Percentiles rank a stretch among this genome's conserved stretches.
Evolutionary conservation across 1,284 basidiomycete species (phyloP).

Genomic region (Ceraceosorus guamensis): DNA sequence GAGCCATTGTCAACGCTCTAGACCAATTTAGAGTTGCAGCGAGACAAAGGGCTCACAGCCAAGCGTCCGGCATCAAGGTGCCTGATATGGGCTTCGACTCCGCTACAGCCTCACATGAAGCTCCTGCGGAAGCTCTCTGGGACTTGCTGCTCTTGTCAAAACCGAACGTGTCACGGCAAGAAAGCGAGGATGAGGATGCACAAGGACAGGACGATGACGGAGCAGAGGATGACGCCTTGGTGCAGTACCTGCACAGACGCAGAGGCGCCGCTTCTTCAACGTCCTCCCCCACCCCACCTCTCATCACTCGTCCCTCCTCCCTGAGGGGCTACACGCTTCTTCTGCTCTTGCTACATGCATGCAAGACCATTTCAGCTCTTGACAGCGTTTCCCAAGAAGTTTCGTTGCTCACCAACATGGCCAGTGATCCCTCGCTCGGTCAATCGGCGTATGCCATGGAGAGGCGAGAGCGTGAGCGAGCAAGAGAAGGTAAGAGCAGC

Average conservation of each 20-base stretch:
- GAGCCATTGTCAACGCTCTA: conserved; percentile 22
- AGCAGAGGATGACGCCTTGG: conserved; percentile 12
- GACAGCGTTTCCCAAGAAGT: conserved; percentile 30
- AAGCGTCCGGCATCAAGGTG: background rate
- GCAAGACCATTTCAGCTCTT: conserved; percentile 16
- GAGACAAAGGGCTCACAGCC: conserved; percentile 2
- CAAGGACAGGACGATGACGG: conserved; percentile 28
- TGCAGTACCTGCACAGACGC: too few species aligned
- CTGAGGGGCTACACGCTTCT: conserved; percentile 36
- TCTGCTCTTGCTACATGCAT: conserved; percentile 32
- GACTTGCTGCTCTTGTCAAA: conserved; percentile 8
- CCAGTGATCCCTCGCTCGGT: conserved; percentile 5
- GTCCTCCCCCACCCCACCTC: too few species aligned
- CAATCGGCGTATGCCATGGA: background rate
- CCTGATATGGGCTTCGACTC: background rate
- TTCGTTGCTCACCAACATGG: conserved; percentile 29
- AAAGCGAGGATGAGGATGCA: conserved; percentile 9
- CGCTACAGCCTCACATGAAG: background rate
- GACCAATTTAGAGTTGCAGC: conserved; percentile 22
- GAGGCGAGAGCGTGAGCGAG: conserved; percentile 5
- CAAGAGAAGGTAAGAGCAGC: background rate
- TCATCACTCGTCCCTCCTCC: background rate
- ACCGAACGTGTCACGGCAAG: background rate
- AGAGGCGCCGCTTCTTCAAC: too few species aligned
- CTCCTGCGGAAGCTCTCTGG: conserved; percentile 8